Base-by-base conservation (phyloP, 2,329 filamentous ascomycete species). In the Anthostomella pinea region DNA sequence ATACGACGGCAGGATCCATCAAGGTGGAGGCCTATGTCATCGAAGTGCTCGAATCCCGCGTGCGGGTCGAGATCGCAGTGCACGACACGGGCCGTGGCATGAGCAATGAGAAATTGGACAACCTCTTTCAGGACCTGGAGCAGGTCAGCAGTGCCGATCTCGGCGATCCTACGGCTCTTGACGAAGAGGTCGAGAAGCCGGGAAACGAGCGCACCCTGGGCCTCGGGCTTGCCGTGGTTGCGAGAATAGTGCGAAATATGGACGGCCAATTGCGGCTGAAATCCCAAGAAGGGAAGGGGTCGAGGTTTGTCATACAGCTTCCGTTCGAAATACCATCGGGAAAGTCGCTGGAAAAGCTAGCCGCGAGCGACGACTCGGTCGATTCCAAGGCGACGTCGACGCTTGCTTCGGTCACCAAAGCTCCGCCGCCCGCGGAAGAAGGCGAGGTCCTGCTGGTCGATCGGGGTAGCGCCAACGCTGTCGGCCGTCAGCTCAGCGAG, bases 171-270 rank as follows among this genome's bases (percentile, higher is more conserved):
- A 19, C 35, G 21, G 37, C 46, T 6, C 21, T 52, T 11, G 49
- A 58, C 0, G 51, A 56, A 30, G n/a, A 61, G 25, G 39, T 56
- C 13, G 54, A 59, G 3, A 54, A 60, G 34, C 38, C 58, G 10
- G 44, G 42, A 25, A 48, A 66, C 14, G 43, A 58, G 13, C 63
- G 66, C 31, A 81, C 80, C 0, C 63, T 95, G 1, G 90, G 90
- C 0, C 73, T 95, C 8, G 90, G 89, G 0, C 71, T 95, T n/a
- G 89, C 89, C 0, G 73, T 94, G 9, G 89, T 95, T n/a, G 85
- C 87, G 11, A 79, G 89, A 23, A 87, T 88, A 22, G 73, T 95
- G 20, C 78, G 82, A n/a, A 95, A 89, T 54, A 93, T 95, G 86
- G 83, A 91, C 40, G 90, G 89, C 0, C 89, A 95, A 53, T 63